phyloP scores from a whole-genome alignment of 148 eudicot species.

The Rhododendron henanense region DNA sequence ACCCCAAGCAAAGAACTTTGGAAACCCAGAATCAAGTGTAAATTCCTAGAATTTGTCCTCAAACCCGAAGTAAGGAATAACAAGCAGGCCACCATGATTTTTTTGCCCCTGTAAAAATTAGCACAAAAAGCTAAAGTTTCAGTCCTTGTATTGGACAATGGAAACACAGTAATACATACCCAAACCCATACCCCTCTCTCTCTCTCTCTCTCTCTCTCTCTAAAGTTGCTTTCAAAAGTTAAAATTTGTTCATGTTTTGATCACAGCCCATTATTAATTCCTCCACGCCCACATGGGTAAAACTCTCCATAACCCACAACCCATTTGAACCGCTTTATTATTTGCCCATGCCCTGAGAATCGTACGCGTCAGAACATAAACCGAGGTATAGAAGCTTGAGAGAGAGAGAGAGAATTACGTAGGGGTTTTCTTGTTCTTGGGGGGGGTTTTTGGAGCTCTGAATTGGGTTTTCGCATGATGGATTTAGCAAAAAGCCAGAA shows the following conservation, averaged over 20 bases:
- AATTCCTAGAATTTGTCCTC: constrained; percentile 33
- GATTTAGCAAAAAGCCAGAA: constrained; percentile 14
- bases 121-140: constrained; percentile 11
- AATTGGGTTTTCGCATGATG: constrained; percentile 15
- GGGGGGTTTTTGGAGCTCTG: not conserved
- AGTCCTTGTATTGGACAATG: constrained; percentile 27
- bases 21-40: constrained; percentile 35
- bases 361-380: constrained; percentile 27
- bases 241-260: constrained; percentile 36
- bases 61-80: constrained; percentile 41
- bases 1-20: constrained; percentile 46
- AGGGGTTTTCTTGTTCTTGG: not conserved
- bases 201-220: constrained; percentile 7
- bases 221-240: constrained; percentile 6
- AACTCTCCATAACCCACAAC: constrained; percentile 33
- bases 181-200: not conserved
- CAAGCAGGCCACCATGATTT: not conserved
- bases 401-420: not conserved
- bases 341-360: constrained; percentile 1
- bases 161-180: constrained; percentile 36
- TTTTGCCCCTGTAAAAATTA: not conserved
- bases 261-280: constrained; percentile 45
- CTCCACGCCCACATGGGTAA: constrained; percentile 55
- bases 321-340: constrained; percentile 21
- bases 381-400: constrained; percentile 24